These are phyloP conservation scores for Trichosporon sp. DNA, from an alignment of 1,284 basidiomycete species.

Conservation along the genomic window DNA sequence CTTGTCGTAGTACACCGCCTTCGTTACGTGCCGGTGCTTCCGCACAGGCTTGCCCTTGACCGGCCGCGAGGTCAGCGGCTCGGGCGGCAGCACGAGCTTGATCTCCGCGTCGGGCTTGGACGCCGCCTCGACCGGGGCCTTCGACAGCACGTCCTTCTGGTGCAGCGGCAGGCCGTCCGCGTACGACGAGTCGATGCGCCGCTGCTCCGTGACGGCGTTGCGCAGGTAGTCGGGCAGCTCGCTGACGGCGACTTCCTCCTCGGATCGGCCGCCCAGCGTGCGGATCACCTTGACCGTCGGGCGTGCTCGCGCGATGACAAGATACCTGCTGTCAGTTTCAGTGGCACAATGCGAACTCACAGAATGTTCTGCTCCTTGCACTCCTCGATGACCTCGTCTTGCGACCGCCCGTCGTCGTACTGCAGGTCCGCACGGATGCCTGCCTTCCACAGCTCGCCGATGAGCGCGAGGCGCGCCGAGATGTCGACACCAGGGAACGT, in stretches of 20 bases:
- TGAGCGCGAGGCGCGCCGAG: slow-evolving; percentile 51
- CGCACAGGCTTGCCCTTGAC: slow-evolving; percentile 36
- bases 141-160: slow-evolving; percentile 1
- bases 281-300: slow-evolving; percentile 43
- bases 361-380: slow-evolving; percentile 49
- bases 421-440: slow-evolving; percentile 57
- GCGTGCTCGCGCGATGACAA: slow-evolving; percentile 45
- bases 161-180: slow-evolving; percentile 36
- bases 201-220: slow-evolving; percentile 43
- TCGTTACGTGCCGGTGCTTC: slow-evolving; percentile 43
- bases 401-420: slow-evolving; percentile 50
- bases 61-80: slow-evolving; percentile 32
- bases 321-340: slow-evolving; percentile 32
- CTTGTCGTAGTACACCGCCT: slow-evolving; percentile 48
- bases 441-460: slow-evolving; percentile 55
- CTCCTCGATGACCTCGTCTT: slow-evolving; percentile 45
- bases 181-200: slow-evolving; percentile 44
- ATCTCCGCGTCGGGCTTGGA: slow-evolving; percentile 35
- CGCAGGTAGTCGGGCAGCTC: slow-evolving; percentile 44
- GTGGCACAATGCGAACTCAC: slow-evolving; percentile 25
- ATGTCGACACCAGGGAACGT: slow-evolving; percentile 51
- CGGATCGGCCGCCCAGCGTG: slow-evolving; percentile 20
- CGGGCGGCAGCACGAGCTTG: slow-evolving; percentile 44
- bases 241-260: slow-evolving; percentile 46
- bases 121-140: background rate